Conservation (phyloP, 2,329 filamentous ascomycete species). For the Alternaria metachromatica region DNA sequence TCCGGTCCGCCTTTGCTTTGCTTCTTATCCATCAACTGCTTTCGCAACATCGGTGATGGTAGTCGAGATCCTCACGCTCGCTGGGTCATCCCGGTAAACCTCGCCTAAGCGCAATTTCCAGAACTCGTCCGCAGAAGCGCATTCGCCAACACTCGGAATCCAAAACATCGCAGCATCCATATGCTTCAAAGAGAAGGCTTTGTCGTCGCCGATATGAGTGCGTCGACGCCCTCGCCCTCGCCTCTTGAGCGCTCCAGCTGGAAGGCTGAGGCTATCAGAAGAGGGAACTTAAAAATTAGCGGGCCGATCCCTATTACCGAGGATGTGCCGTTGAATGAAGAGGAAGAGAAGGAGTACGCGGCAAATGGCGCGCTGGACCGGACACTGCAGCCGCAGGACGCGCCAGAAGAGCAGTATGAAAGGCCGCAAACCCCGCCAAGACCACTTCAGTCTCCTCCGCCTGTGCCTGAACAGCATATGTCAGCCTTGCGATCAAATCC, state of each 20-base stretch:
- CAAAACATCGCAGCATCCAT: conserved; percentile 24
- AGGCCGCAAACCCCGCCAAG: conserved; percentile 21
- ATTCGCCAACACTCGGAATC: conserved; percentile 14
- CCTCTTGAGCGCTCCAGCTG: conserved; percentile 45
- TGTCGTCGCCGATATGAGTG: conserved; percentile 40
- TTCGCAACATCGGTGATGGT: conserved; percentile 22
- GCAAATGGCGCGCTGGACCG: conserved; percentile 29
- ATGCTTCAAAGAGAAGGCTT: conserved; percentile 45
- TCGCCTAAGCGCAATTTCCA: conserved; percentile 33
- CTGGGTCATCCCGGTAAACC: conserved; percentile 30
- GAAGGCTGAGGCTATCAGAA: conserved; percentile 50
- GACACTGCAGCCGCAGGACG: conserved; percentile 22
- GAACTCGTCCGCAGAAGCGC: conserved; percentile 23
- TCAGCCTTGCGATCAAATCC: conserved; percentile 21
- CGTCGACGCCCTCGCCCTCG: conserved; percentile 27
- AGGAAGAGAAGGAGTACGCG: conserved; percentile 42
- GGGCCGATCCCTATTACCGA: conserved; percentile 49
- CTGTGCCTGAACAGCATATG: conserved; percentile 12
- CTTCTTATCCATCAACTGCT: neutral
- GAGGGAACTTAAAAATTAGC: conserved; percentile 48
- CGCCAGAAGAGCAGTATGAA: conserved; percentile 17
- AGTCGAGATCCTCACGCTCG: conserved; percentile 18
- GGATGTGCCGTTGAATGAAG: conserved; percentile 43
- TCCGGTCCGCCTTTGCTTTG: neutral
- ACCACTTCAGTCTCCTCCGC: conserved; percentile 19